A percentile compares a stretch with the other conserved stretches of the same genome.
phyloP scores from a whole-genome alignment of 2,329 filamentous ascomycete genomes.

The Didymella arachidicola region DNA sequence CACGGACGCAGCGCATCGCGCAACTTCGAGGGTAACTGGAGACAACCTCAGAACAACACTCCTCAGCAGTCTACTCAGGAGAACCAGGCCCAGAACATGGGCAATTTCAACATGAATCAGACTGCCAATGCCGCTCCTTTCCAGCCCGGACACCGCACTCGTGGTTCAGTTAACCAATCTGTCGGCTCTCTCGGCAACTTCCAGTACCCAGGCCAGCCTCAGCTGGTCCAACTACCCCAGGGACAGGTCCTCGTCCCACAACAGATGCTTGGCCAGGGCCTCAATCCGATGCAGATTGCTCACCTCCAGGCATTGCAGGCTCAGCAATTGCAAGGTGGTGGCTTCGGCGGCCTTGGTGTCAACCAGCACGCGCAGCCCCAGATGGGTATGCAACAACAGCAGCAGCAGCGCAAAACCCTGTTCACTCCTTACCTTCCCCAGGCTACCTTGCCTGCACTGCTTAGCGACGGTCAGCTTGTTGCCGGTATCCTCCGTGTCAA shows the following conservation, averaged over 20 bases:
- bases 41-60: slow-evolving; percentile 71
- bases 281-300: slow-evolving; percentile 86
- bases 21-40: slow-evolving; percentile 99
- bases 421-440: slow-evolving; percentile 98
- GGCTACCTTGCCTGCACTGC: slow-evolving; percentile 86
- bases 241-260: slow-evolving; percentile 85
- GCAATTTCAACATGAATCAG: slow-evolving; percentile 74
- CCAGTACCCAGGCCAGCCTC: slow-evolving; percentile 86
- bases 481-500: slow-evolving; percentile 97
- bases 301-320: slow-evolving; percentile 93
- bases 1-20: slow-evolving; percentile 85
- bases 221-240: slow-evolving; percentile 83
- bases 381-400: slow-evolving; percentile 74
- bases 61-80: slow-evolving; percentile 61
- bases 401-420: slow-evolving; percentile 96
- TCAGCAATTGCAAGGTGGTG: slow-evolving; percentile 80
- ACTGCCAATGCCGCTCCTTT: slow-evolving; percentile 76
- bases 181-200: slow-evolving; percentile 84
- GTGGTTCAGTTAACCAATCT: slow-evolving; percentile 84
- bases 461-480: slow-evolving; percentile 91
- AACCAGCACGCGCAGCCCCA: slow-evolving; percentile 76
- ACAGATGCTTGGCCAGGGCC: slow-evolving; percentile 85
- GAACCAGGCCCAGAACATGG: slow-evolving; percentile 59
- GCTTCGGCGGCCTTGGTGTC: slow-evolving; percentile 67
- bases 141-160: slow-evolving; percentile 89